These are phyloP conservation scores for Hebeloma cylindrosporum DNA, from an alignment of 768 basidiomycete species.

Conservation along the genomic window DNA sequence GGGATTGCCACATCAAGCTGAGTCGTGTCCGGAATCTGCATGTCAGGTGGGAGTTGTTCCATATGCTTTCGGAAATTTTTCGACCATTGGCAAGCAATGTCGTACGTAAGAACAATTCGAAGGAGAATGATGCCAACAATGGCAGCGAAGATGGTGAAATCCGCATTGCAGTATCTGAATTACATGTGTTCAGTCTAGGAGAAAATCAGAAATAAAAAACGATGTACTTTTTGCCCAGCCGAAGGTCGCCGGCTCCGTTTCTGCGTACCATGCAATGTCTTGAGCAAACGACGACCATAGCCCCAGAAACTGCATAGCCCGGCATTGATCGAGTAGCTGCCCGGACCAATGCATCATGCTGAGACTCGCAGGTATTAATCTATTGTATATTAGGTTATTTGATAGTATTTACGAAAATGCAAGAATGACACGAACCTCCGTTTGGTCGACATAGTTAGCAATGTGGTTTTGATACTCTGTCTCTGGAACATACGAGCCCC, in stretches of 20 bases:
- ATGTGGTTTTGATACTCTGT: constrained; percentile 9
- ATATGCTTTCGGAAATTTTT: constrained; percentile 8
- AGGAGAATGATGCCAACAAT: not conserved
- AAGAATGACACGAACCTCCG: constrained; percentile 10
- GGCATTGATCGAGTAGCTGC: constrained; percentile 8
- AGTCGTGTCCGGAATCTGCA: constrained; percentile 1
- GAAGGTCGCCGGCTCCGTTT: constrained; percentile 22
- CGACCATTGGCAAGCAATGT: constrained; percentile 18
- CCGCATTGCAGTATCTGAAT: constrained; percentile 16
- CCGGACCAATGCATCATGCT: constrained; percentile 15
- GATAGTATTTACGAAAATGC: not conserved
- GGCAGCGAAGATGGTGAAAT: constrained; percentile 11
- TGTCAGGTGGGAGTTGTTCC: constrained; percentile 2
- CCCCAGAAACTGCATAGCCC: constrained; percentile 11
- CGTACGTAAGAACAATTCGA: constrained; percentile 12
- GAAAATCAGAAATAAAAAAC: not conserved
- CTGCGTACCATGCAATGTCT: constrained; percentile 16
- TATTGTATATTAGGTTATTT: not conserved
- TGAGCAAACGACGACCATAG: constrained; percentile 15
- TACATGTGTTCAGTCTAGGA: not conserved
- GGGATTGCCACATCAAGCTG: constrained; percentile 28
- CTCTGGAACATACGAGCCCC: constrained; percentile 12
- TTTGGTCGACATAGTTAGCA: constrained; percentile 10
- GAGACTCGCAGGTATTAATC: constrained; percentile 13
- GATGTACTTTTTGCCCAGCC: constrained; percentile 22